Evolutionary conservation across 495 filamentous ascomycete genomes (phyloP).

Genomic region (Gamarada debralockiae): DNA sequence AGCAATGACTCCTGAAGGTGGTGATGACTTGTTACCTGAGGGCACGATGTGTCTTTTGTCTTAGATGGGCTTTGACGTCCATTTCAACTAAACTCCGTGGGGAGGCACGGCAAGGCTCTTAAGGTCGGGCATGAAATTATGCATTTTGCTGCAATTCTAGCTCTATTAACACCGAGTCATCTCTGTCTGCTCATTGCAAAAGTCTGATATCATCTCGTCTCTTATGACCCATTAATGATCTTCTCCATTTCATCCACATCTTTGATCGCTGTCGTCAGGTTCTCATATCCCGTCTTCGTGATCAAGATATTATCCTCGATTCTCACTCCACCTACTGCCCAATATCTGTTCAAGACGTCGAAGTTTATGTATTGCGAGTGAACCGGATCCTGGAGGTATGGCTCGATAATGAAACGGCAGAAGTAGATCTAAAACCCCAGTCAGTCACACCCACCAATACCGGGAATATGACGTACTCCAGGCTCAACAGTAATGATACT

Average conservation of each 20-base stretch:
- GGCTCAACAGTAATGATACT: slow-evolving; percentile 86
- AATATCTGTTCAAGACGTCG: slow-evolving; percentile 73
- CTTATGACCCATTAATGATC: slow-evolving; percentile 37
- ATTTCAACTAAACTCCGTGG: no score
- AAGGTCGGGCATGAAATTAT: no score
- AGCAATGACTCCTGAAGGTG: no score
- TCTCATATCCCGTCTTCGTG: slow-evolving; percentile 71
- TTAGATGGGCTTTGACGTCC: no score
- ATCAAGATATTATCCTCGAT: slow-evolving; percentile 73
- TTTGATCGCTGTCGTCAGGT: slow-evolving; percentile 76
- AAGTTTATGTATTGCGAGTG: slow-evolving; percentile 70
- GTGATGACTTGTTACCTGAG: no score
- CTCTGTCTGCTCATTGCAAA: no score
- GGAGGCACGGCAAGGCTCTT: no score
- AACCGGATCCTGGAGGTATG: slow-evolving; percentile 66
- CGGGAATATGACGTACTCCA: slow-evolving; percentile 50
- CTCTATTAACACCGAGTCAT: no score
- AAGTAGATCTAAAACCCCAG: slow-evolving; percentile 64
- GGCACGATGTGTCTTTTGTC: no score
- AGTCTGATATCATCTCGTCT: no score
- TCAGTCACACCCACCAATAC: slow-evolving; percentile 1
- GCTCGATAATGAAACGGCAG: slow-evolving; percentile 87
- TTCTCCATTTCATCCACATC: slow-evolving; percentile 66
- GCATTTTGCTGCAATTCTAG: no score
- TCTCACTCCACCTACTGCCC: slow-evolving; percentile 84